These are phyloP conservation scores for Dothideomycetes sp. DNA, from an alignment of 2,329 filamentous ascomycete species.

Conservation along the genomic window DNA sequence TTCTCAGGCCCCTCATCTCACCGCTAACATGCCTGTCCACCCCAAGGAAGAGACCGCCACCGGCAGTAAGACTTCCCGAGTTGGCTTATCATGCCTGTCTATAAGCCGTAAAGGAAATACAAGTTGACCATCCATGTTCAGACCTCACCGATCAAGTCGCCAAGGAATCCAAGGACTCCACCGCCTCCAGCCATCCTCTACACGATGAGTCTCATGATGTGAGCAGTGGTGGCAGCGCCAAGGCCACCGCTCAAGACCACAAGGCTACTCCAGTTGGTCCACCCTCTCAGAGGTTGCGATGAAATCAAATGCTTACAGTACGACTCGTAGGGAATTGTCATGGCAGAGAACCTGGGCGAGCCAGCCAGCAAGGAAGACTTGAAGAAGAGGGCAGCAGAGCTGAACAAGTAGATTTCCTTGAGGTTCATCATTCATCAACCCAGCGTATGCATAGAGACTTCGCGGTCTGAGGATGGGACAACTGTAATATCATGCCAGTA, in stretches of 20 bases:
- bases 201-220: slow-evolving; percentile 23
- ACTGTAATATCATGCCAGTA: not conserved
- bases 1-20: not conserved
- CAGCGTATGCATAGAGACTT: too few relatives aligned
- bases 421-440: too few relatives aligned
- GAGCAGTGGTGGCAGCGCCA: slow-evolving; percentile 23
- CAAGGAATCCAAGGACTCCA: slow-evolving; percentile 32
- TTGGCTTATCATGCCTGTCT: too few relatives aligned
- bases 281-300: slow-evolving; percentile 8
- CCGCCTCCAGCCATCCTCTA: slow-evolving; percentile 22
- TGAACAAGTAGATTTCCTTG: slow-evolving; percentile 34
- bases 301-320: slow-evolving; percentile 1
- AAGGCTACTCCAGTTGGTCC: slow-evolving; percentile 27
- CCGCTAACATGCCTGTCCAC: slow-evolving; percentile 28
- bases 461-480: not conserved
- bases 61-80: slow-evolving; percentile 28
- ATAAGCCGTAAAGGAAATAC: too few relatives aligned
- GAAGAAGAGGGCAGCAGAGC: slow-evolving; percentile 37
- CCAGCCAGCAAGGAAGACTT: slow-evolving; percentile 37
- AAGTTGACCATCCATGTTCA: slow-evolving; percentile 13
- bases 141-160: slow-evolving; percentile 34
- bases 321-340: slow-evolving; percentile 29
- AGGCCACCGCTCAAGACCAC: slow-evolving; percentile 27
- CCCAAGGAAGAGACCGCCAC: slow-evolving; percentile 28
- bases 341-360: slow-evolving; percentile 32